Conservation (phyloP, 75 land plant species). For the Cunninghamia lanceolata region DNA sequence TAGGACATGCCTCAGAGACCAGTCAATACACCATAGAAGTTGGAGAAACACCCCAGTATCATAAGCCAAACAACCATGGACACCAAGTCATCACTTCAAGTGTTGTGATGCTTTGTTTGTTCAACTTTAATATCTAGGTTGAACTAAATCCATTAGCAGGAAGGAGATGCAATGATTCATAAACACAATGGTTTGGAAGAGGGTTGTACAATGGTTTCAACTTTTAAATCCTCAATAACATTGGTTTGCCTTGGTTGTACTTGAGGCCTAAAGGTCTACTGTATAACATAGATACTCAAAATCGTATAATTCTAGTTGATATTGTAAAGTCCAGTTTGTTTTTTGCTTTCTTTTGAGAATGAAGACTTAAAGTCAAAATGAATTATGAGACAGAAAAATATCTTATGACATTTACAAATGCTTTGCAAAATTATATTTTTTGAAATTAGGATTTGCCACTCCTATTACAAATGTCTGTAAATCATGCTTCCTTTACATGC, state of each 20-base stretch:
- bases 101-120: neutral
- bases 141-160: neutral
- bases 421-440: neutral
- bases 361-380: no score
- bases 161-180: neutral
- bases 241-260: neutral
- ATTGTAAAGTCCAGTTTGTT: no score
- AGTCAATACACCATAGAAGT: no score
- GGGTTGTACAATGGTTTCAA: neutral
- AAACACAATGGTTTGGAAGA: no score
- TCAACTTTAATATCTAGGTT: neutral
- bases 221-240: no score
- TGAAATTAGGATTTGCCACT: neutral
- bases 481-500: neutral
- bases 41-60: no score
- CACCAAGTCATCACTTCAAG: no score
- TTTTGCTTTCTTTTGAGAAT: neutral
- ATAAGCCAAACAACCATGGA: no score
- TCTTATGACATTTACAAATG: neutral
- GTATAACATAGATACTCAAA: neutral
- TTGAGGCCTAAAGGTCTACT: neutral
- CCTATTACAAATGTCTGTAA: neutral
- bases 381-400: no score
- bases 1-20: no score
- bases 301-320: neutral